Evolutionary conservation across 345 rosid species (phyloP).

Genomic region (Turritis glabra): DNA sequence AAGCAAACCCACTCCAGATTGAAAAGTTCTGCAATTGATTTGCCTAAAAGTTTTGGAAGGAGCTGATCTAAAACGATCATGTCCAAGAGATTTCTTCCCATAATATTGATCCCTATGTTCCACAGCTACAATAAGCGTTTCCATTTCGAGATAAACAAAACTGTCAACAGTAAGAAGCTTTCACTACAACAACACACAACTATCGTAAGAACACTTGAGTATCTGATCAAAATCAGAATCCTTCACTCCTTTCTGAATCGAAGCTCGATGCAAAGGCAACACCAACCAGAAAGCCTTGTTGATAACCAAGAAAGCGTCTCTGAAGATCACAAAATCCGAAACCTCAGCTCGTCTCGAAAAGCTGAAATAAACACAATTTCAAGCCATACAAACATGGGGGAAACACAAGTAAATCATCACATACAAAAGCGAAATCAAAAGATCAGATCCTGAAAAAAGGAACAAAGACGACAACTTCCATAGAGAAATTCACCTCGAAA

Average conservation of each 20-base stretch:
- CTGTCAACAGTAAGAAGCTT: slow-evolving; percentile 4
- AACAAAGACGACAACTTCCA: neutral
- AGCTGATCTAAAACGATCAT: slow-evolving; percentile 51
- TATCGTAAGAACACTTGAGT: slow-evolving; percentile 7
- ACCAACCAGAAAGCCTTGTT: neutral
- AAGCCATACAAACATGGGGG: neutral
- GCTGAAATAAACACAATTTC: slow-evolving; percentile 15
- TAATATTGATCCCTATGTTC: slow-evolving; percentile 70
- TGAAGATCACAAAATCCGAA: slow-evolving; percentile 17
- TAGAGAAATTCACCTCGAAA: slow-evolving; percentile 23
- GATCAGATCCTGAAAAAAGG: neutral
- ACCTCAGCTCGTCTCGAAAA: slow-evolving; percentile 12
- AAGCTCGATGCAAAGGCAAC: neutral
- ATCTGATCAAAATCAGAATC: slow-evolving; percentile 24
- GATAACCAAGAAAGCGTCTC: neutral
- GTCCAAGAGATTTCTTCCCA: slow-evolving; percentile 44
- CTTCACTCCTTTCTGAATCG: slow-evolving; percentile 4
- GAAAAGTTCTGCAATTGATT: slow-evolving; percentile 73
- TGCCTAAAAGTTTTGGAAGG: slow-evolving; percentile 60
- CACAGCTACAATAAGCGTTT: slow-evolving; percentile 67
- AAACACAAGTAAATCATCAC: slow-evolving; percentile 23
- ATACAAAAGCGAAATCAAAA: neutral
- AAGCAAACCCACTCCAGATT: slow-evolving; percentile 71
- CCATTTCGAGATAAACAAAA: slow-evolving; percentile 51
- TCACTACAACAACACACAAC: neutral